Conservation (phyloP, 1,284 basidiomycete species). For the Peniophora sp. region DNA sequence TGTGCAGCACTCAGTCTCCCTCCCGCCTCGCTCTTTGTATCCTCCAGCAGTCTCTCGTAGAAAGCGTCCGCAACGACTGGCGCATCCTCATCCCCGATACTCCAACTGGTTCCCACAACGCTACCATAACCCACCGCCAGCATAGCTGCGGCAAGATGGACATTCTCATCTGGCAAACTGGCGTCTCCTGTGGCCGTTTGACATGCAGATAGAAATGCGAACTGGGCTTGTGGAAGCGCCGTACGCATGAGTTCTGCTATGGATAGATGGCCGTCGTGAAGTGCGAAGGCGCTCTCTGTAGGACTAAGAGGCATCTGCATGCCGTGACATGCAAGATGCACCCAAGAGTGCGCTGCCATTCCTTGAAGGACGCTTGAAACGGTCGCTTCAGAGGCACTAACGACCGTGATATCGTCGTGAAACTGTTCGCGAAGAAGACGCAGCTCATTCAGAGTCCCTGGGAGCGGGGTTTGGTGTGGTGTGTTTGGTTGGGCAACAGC, state of each 20-base stretch:
- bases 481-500: neutral
- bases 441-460: neutral
- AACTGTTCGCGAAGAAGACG: neutral
- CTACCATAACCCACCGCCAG: constrained; percentile 6
- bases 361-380: neutral
- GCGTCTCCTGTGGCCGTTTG: constrained; percentile 1
- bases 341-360: neutral
- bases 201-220: neutral
- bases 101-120: neutral
- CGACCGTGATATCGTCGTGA: neutral
- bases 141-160: constrained; percentile 7
- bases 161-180: constrained; percentile 1
- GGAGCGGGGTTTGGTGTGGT: neutral
- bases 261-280: neutral
- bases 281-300: neutral
- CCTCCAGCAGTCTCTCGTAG: neutral
- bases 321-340: neutral
- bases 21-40: neutral
- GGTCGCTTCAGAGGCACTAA: neutral
- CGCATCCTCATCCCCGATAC: neutral
- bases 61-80: neutral
- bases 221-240: neutral
- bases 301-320: neutral
- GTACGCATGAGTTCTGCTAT: neutral
- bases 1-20: neutral